Evolutionary conservation across 345 rosid species (phyloP).

Genomic region (Syzygium grande): DNA sequence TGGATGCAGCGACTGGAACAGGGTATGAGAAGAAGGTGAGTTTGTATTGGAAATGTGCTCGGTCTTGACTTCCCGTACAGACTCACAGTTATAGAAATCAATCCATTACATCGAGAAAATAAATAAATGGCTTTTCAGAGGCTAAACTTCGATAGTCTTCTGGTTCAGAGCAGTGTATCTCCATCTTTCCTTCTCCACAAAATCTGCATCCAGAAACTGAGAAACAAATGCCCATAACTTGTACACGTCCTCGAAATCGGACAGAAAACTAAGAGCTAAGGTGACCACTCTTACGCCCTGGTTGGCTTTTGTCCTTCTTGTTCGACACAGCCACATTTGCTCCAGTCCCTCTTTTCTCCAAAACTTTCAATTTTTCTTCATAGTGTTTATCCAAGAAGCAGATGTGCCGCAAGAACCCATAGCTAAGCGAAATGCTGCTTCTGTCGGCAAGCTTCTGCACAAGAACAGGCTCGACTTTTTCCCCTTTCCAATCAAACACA

Average conservation of each 20-base stretch:
- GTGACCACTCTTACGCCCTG: conserved; percentile 58
- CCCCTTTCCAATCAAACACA: conserved; percentile 76
- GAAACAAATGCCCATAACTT: conserved; percentile 85
- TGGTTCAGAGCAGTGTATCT: conserved; percentile 64
- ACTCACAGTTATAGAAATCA: not conserved
- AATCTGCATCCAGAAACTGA: conserved; percentile 82
- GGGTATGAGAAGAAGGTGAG: not conserved
- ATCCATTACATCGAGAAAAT: not conserved
- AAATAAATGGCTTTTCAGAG: not conserved
- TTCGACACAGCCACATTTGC: conserved; percentile 12
- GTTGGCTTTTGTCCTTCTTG: conserved; percentile 26
- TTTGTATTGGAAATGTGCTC: not conserved
- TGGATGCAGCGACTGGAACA: not conserved
- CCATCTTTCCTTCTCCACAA: conserved; percentile 79
- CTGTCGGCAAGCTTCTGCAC: conserved; percentile 89
- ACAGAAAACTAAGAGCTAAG: conserved; percentile 69
- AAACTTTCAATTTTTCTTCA: conserved; percentile 35
- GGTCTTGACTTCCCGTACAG: not conserved
- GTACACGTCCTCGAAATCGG: conserved; percentile 72
- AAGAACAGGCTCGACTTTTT: conserved; percentile 64
- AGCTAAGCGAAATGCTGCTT: conserved; percentile 61
- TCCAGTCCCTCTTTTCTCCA: conserved; percentile 32
- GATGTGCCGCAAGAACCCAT: conserved; percentile 56
- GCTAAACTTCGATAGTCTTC: conserved; percentile 51
- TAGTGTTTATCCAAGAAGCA: conserved; percentile 52